phyloP scores from a whole-genome alignment of 129 eudicot species.

The Scalesia atractyloides region DNA sequence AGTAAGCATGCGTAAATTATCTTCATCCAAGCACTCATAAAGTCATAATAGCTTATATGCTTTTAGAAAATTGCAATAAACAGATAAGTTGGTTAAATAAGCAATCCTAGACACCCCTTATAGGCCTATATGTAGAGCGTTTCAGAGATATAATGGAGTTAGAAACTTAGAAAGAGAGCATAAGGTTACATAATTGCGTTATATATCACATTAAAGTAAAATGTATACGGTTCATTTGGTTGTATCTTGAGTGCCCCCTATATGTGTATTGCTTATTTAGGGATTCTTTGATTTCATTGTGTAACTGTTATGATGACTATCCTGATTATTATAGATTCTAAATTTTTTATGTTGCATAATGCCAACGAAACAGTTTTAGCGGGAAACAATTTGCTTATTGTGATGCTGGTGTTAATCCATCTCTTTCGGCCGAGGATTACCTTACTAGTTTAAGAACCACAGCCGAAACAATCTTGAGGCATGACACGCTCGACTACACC shows the following conservation, averaged over 20 bases:
- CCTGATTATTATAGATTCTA: neutral
- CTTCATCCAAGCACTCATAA: neutral
- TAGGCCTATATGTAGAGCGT: too few relatives aligned
- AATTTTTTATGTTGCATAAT: neutral
- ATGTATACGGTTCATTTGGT: too few relatives aligned
- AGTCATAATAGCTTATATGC: neutral
- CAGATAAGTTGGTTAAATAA: neutral
- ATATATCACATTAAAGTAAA: too few relatives aligned
- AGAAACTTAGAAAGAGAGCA: too few relatives aligned
- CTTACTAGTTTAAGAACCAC: slow-evolving; percentile 42
- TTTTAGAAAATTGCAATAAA: neutral
- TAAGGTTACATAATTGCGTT: too few relatives aligned
- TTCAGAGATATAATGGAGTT: too few relatives aligned
- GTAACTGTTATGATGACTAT: neutral
- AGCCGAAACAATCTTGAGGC: slow-evolving; percentile 45
- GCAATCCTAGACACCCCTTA: neutral
- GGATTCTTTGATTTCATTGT: neutral
- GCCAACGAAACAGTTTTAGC: slow-evolving; percentile 42
- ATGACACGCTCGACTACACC: slow-evolving; percentile 41
- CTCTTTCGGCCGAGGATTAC: slow-evolving; percentile 53
- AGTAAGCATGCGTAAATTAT: neutral
- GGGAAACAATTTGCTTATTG: slow-evolving; percentile 52
- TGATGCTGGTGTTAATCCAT: slow-evolving; percentile 49
- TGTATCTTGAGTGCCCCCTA: neutral
- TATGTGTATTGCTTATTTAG: neutral